Evolutionary conservation across 1,139 yeast genomes (phyloP).

Genomic region (Petasospora fabianii): DNA sequence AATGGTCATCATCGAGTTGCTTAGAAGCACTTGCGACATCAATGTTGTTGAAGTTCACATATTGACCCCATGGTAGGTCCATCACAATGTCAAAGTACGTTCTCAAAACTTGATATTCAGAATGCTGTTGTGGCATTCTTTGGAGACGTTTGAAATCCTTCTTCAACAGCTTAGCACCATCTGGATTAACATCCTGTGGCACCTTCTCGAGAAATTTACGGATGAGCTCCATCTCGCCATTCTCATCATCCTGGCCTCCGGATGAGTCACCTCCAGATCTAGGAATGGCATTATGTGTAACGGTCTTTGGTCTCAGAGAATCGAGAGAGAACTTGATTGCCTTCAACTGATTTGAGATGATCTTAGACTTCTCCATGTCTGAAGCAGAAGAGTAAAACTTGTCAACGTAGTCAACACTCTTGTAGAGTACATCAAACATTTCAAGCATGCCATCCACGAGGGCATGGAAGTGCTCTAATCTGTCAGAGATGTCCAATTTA

Average conservation of each 20-base stretch:
- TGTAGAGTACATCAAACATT: conserved; percentile 30
- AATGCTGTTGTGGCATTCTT: conserved; percentile 53
- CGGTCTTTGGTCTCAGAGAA: conserved; percentile 38
- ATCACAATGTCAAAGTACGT: conserved; percentile 62
- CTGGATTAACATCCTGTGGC: conserved; percentile 34
- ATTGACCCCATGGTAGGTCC: conserved; percentile 61
- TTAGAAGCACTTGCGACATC: conserved; percentile 53
- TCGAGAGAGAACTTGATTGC: conserved; percentile 54
- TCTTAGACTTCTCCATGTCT: conserved; percentile 50
- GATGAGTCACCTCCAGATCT: not conserved
- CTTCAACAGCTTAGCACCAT: conserved; percentile 50
- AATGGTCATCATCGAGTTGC: conserved; percentile 76
- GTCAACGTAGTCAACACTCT: conserved; percentile 33
- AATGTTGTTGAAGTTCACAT: conserved; percentile 27
- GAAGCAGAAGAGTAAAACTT: conserved; percentile 47
- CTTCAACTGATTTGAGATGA: conserved; percentile 59
- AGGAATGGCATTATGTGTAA: conserved; percentile 9
- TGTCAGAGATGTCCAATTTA: conserved; percentile 32
- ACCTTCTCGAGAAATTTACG: conserved; percentile 45
- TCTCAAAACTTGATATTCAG: conserved; percentile 64
- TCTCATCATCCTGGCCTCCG: conserved; percentile 34
- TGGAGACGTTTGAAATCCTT: conserved; percentile 59
- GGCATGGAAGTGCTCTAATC: conserved; percentile 34
- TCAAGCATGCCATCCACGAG: conserved; percentile 37
- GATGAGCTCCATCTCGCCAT: conserved; percentile 43